phyloP scores from a whole-genome alignment of 192 early-diverging fungal species.

The Spinellus fusiger region DNA sequence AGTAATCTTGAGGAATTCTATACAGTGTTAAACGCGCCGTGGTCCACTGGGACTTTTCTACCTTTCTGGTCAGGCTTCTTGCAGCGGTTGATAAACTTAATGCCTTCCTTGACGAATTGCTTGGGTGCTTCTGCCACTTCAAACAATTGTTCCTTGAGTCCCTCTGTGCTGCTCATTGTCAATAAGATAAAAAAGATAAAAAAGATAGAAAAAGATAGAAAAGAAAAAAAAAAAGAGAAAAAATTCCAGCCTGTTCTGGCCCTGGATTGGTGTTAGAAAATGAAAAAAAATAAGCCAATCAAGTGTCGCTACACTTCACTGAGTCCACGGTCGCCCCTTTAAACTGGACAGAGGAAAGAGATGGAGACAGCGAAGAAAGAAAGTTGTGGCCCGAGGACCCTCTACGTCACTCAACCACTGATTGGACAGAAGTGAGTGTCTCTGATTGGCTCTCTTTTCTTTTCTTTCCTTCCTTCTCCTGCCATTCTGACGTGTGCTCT shows the following conservation, averaged over 20 bases:
- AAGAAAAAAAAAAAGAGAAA: background rate
- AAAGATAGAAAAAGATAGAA: background rate
- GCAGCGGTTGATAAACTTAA: constrained; percentile 91
- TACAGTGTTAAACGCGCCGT: background rate
- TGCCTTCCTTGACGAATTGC: constrained; percentile 88
- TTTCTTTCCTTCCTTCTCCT: background rate
- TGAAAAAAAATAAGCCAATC: background rate
- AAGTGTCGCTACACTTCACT: too few relatives aligned
- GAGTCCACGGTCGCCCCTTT: too few relatives aligned
- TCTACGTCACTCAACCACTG: background rate
- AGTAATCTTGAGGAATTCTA: constrained; percentile 93
- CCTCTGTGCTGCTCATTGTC: background rate
- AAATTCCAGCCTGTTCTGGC: background rate
- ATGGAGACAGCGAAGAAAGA: too few relatives aligned
- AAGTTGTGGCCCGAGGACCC: too few relatives aligned
- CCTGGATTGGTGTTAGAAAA: background rate
- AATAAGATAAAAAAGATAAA: background rate
- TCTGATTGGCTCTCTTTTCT: background rate
- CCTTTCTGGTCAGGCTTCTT: constrained; percentile 94
- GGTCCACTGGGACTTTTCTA: constrained; percentile 25
- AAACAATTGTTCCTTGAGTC: background rate
- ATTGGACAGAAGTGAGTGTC: background rate
- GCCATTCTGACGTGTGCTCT: too few relatives aligned
- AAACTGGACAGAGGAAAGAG: too few relatives aligned
- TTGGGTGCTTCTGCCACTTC: constrained; percentile 78